Conservation (phyloP, 2,329 filamentous ascomycete genomes). For the Thielaviopsis cerberus region DNA sequence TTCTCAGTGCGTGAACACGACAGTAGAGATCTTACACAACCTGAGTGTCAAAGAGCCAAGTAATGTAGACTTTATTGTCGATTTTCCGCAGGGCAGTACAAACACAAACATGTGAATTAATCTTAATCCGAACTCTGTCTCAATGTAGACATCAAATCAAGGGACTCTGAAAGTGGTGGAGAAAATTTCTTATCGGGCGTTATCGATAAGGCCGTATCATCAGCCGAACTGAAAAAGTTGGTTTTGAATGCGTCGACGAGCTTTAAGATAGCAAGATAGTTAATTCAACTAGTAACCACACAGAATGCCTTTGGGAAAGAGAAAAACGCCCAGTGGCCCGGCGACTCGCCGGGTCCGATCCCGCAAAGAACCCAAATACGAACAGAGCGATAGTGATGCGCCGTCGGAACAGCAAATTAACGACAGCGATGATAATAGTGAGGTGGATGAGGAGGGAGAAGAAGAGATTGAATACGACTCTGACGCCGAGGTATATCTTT, state of each 20-base stretch:
- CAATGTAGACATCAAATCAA: not conserved
- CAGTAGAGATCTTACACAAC: too few relatives aligned
- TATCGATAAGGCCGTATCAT: too few relatives aligned
- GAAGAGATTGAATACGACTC: slow-evolving; percentile 12
- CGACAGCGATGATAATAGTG: slow-evolving; percentile 16
- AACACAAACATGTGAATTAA: too few relatives aligned
- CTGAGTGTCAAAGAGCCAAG: too few relatives aligned
- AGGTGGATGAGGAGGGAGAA: slow-evolving; percentile 19
- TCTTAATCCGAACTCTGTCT: too few relatives aligned
- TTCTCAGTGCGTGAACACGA: too few relatives aligned
- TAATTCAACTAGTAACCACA: not conserved
- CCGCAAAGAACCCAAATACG: slow-evolving; percentile 26
- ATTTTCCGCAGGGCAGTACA: too few relatives aligned
- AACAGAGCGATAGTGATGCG: slow-evolving; percentile 20
- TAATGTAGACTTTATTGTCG: not conserved
- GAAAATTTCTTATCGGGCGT: too few relatives aligned
- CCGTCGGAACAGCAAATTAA: slow-evolving; percentile 17
- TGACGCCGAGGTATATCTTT: slow-evolving; percentile 8
- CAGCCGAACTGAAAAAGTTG: too few relatives aligned
- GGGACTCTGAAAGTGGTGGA: not conserved
- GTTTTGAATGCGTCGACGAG: too few relatives aligned
- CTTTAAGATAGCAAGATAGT: too few relatives aligned
- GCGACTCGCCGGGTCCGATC: slow-evolving; percentile 27
- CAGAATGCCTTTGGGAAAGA: slow-evolving; percentile 22
- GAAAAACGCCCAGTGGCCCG: slow-evolving; percentile 22